phyloP scores from a whole-genome alignment of 1,139 yeast genomes.

The Suhomyces coccinellae region DNA sequence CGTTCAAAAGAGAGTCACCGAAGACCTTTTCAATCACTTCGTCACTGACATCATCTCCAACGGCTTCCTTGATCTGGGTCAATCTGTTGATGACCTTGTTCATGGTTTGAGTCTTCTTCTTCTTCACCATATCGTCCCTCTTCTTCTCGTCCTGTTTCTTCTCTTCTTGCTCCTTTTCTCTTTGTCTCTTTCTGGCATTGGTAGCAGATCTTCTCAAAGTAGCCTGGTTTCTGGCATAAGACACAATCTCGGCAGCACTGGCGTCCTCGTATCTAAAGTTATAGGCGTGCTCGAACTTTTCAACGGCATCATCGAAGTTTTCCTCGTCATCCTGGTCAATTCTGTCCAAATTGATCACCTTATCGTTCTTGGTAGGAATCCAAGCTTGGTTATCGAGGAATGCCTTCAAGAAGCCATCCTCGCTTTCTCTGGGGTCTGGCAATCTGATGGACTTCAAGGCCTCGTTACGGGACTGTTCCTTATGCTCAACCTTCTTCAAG shows the following conservation, averaged over 20 bases:
- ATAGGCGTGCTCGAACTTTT: constrained; percentile 86
- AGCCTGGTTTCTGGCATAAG: constrained; percentile 96
- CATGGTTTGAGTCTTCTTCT: constrained; percentile 73
- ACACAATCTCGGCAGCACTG: constrained; percentile 82
- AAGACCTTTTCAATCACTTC: constrained; percentile 63
- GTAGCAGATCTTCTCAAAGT: constrained; percentile 81
- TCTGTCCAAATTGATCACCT: constrained; percentile 55
- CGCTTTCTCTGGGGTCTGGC: constrained; percentile 70
- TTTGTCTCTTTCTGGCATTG: constrained; percentile 74
- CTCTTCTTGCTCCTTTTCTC: constrained; percentile 67
- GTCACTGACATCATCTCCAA: constrained; percentile 73
- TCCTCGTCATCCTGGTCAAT: constrained; percentile 71
- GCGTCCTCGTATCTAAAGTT: constrained; percentile 95
- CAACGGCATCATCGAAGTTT: constrained; percentile 90
- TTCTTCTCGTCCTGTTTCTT: constrained; percentile 53
- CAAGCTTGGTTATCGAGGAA: constrained; percentile 81
- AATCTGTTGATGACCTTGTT: constrained; percentile 78
- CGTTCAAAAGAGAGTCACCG: constrained; percentile 74
- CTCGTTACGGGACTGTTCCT: constrained; percentile 13
- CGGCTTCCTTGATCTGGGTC: constrained; percentile 74
- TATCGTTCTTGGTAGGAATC: constrained; percentile 69
- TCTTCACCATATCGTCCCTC: constrained; percentile 62
- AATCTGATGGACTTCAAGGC: constrained; percentile 31
- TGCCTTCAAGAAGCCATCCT: constrained; percentile 67
- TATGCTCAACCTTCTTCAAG: constrained; percentile 53